Conservation (phyloP, 2,329 filamentous ascomycete genomes). For the Penicillium italicum region DNA sequence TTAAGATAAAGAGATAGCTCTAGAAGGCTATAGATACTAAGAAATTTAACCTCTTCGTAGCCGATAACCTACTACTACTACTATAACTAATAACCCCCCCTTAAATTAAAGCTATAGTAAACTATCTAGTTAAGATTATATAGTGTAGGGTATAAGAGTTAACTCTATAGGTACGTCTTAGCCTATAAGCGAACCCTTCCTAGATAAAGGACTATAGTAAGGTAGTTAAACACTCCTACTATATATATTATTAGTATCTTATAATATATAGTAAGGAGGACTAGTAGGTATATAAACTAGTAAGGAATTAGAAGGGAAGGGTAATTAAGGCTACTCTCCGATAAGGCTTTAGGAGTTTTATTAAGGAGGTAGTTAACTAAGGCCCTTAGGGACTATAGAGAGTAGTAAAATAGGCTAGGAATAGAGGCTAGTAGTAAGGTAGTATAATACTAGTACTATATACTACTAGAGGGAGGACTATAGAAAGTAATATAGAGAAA, state of each 20-base stretch:
- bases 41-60: background rate
- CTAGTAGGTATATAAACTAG: background rate
- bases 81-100: background rate
- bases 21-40: background rate
- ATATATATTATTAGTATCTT: background rate
- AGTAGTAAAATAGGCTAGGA: background rate
- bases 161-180: background rate
- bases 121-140: background rate
- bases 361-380: background rate
- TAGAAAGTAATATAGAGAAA: background rate
- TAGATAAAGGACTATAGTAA: background rate
- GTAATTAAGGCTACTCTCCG: background rate
- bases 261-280: background rate
- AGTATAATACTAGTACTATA: background rate
- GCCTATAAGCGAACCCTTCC: background rate
- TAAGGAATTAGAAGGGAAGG: background rate
- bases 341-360: background rate
- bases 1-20: background rate
- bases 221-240: background rate
- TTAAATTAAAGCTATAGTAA: background rate
- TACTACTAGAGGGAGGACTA: background rate
- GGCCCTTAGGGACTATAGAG: background rate
- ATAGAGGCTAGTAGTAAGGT: background rate
- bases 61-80: background rate
- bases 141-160: fast-evolving